These are phyloP conservation scores for Drosera spatulata DNA, from an alignment of 179 eudicot species.

Conservation along the genomic window DNA sequence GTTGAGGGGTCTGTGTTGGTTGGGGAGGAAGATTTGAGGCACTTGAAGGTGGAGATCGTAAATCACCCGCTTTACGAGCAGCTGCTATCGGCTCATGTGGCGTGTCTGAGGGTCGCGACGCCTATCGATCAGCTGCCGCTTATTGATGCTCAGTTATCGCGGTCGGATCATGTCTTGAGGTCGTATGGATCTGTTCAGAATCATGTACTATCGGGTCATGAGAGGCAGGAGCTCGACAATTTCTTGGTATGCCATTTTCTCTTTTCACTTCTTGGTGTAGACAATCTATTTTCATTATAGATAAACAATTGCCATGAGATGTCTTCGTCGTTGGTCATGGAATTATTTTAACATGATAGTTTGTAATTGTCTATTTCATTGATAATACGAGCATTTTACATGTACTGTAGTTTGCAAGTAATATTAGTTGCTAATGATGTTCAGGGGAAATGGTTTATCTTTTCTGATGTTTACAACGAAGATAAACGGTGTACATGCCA, in stretches of 20 bases:
- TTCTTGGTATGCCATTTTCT: conserved; percentile 44
- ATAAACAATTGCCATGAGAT: not conserved
- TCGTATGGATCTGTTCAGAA: conserved; percentile 49
- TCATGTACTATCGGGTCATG: conserved; percentile 46
- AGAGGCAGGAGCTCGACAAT: conserved; percentile 82
- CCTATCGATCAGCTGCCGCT: conserved; percentile 87
- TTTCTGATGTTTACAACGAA: too few relatives aligned
- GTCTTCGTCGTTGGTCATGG: not conserved
- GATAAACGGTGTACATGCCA: too few relatives aligned
- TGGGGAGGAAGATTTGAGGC: conserved; percentile 24
- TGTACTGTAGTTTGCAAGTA: too few relatives aligned
- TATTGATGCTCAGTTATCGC: conserved; percentile 73
- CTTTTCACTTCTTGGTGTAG: not conserved
- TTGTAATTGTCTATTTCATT: too few relatives aligned
- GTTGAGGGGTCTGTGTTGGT: conserved; percentile 30
- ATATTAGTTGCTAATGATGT: too few relatives aligned
- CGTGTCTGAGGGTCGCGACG: conserved; percentile 83
- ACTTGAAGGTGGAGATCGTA: conserved; percentile 66
- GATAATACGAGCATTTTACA: too few relatives aligned
- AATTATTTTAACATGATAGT: too few relatives aligned
- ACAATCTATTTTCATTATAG: too few relatives aligned
- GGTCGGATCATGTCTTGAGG: conserved; percentile 53
- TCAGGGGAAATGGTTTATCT: too few relatives aligned
- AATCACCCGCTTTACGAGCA: conserved; percentile 62
- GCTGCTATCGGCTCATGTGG: conserved; percentile 27